Evolutionary conservation across 1,284 basidiomycete genomes (phyloP).

Genomic region (Sanghuangporus baumii): DNA sequence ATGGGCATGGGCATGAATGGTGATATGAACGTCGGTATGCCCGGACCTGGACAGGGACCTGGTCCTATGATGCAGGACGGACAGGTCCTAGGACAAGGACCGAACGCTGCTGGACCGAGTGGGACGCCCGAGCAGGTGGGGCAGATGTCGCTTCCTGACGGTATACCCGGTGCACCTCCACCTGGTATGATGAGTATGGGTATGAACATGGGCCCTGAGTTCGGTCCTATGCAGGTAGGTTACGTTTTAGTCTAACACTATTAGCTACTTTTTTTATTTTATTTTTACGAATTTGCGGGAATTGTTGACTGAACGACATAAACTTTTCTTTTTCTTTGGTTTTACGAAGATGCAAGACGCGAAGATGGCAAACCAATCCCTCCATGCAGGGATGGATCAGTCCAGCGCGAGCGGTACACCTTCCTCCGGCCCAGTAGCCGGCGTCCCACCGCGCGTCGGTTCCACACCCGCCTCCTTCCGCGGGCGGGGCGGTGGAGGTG

Average conservation of each 20-base stretch:
- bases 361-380: slow-evolving; percentile 21
- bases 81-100: slow-evolving; percentile 15
- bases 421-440: slow-evolving; percentile 12
- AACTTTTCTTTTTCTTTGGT: not conserved
- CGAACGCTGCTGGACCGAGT: slow-evolving; percentile 4
- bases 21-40: slow-evolving; percentile 51
- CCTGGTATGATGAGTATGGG: slow-evolving; percentile 29
- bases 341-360: slow-evolving; percentile 25
- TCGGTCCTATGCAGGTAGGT: slow-evolving; percentile 45
- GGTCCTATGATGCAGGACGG: slow-evolving; percentile 23
- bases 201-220: slow-evolving; percentile 29
- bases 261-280: not conserved
- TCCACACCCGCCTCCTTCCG: slow-evolving; percentile 48
- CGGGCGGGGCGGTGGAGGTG: slow-evolving; percentile 40
- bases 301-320: not conserved
- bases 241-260: not conserved
- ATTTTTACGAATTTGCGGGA: too few relatives aligned
- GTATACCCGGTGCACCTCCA: slow-evolving; percentile 11
- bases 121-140: slow-evolving; percentile 15
- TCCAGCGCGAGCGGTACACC: slow-evolving; percentile 31
- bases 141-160: slow-evolving; percentile 19
- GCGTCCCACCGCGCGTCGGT: slow-evolving; percentile 30
- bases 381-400: slow-evolving; percentile 36
- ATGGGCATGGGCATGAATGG: slow-evolving; percentile 48
- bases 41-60: slow-evolving; percentile 18